Percentiles rank a stretch among this genome's conserved stretches.
Evolutionary conservation across 768 basidiomycete species (phyloP).

Genomic region (Amanita rubescens): DNA sequence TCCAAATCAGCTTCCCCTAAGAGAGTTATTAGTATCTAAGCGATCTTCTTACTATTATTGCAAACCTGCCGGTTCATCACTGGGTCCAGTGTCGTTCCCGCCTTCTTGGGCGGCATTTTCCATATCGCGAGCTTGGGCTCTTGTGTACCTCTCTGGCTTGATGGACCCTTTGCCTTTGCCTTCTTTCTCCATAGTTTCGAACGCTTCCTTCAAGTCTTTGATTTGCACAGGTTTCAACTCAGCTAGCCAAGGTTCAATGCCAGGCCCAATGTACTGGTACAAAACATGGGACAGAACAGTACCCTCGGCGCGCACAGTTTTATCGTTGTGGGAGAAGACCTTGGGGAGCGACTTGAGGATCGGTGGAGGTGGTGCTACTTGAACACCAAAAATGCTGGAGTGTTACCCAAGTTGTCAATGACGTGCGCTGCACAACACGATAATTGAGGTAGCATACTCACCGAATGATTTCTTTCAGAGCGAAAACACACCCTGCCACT

Average conservation of each 20-base stretch:
- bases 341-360: constrained; percentile 86
- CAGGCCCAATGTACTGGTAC: constrained; percentile 82
- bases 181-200: constrained; percentile 77
- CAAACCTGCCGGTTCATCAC: constrained; percentile 14
- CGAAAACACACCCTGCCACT: constrained; percentile 71
- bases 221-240: constrained; percentile 97
- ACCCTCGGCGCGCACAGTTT: constrained; percentile 92
- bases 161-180: constrained; percentile 78
- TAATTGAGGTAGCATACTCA: constrained; percentile 27
- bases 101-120: constrained; percentile 33
- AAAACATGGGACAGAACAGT: constrained; percentile 63
- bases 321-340: constrained; percentile 93
- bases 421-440: background rate
- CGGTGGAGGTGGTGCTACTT: constrained; percentile 64
- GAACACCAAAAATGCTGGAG: constrained; percentile 69
- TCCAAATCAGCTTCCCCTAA: constrained; percentile 55
- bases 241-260: constrained; percentile 75
- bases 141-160: constrained; percentile 74
- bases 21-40: constrained; percentile 1
- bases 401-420: background rate
- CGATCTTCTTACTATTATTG: constrained; percentile 10
- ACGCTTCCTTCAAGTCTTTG: constrained; percentile 89
- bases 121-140: constrained; percentile 65
- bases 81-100: constrained; percentile 14
- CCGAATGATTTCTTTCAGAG: constrained; percentile 82